Evolutionary conservation across 352 stramenopile genomes (phyloP), one percentile per base, ranked within the genome.

Genomic region (Phytophthora citricola): DNA sequence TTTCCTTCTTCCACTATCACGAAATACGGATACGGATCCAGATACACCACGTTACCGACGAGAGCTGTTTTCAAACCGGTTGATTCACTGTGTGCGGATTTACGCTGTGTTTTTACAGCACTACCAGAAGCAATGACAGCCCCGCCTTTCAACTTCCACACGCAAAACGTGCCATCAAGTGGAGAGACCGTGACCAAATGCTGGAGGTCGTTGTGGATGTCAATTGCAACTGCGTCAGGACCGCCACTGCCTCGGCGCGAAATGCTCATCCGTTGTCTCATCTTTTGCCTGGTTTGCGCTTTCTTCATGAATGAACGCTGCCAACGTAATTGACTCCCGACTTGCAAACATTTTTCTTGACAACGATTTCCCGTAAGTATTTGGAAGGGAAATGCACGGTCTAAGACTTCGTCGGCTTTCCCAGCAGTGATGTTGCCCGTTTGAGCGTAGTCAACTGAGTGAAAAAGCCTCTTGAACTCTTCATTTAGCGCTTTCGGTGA

Each of bases 131-230:
- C 72, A 15, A 77, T 27, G 2, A 86, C 63, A 3, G 66, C 51
- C 0, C 57, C 70, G 48, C 80, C 81, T 34, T 73, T 71, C 9
- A 84, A 24, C 50, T 83, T 84, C 80, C 80, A 89, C 5, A 81
- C 58, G 26, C 78, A 87, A 41, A 87, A 84, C 0, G 52, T 73
- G 0, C 53, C 62, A 29, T 83, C 63, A 20, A 43, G 57, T 4
- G 63, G 60, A 1, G 76, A 87, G 2, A 66, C 58, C 6, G 78
- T 75, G 17, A 83, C 39, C 2, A 89, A 40, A 6, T 66, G 61
- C 9, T 62, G 40, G 7, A 73, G 40, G 5, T 70, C 49, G 3
- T 45, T 36, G 39, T 84, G 63, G 7, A 71, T 49, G 44, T 78
- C 76, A 24, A 89, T 72, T n/a, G 44, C 50, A 5, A 73, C 68